phyloP scores from a whole-genome alignment of 2,329 filamentous ascomycete genomes.

The Trichoderma arundinaceum region DNA sequence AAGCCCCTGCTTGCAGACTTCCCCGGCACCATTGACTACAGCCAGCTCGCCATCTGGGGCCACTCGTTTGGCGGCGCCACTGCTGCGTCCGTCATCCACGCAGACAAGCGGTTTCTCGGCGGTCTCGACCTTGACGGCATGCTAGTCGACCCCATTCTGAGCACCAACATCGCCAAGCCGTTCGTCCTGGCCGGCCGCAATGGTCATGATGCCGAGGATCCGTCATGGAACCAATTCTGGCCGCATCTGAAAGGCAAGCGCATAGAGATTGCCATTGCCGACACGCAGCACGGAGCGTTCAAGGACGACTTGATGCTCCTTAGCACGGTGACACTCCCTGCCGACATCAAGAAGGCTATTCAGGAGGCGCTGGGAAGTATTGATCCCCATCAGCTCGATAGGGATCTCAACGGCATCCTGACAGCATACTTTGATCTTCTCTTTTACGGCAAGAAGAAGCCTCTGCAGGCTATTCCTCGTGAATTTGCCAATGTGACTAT shows the following conservation, averaged over 20 bases:
- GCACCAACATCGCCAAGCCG: constrained; percentile 38
- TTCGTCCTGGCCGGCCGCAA: constrained; percentile 44
- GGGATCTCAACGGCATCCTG: constrained; percentile 36
- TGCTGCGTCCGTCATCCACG: constrained; percentile 42
- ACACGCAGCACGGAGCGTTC: constrained; percentile 42
- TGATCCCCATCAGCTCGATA: constrained; percentile 33
- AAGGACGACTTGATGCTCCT: constrained; percentile 43
- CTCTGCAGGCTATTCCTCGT: constrained; percentile 29
- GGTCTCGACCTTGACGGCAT: constrained; percentile 52
- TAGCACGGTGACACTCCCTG: constrained; percentile 36
- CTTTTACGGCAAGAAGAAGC: constrained; percentile 30
- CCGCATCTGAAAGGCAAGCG: constrained; percentile 38
- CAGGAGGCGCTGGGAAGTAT: constrained; percentile 34
- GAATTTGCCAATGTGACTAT: constrained; percentile 34
- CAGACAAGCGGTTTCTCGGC: constrained; percentile 43
- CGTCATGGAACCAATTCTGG: constrained; percentile 43
- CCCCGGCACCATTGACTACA: constrained; percentile 38
- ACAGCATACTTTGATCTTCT: constrained; percentile 36
- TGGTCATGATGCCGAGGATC: constrained; percentile 41
- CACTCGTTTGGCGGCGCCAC: constrained; percentile 50
- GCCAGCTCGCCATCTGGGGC: constrained; percentile 45
- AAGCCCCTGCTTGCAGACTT: constrained; percentile 35
- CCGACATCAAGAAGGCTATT: constrained; percentile 12
- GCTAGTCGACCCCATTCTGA: constrained; percentile 42
- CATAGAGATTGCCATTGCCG: constrained; percentile 37